Percentiles rank a stretch among this genome's conserved stretches.
phyloP scores from a whole-genome alignment of 352 stramenopile genomes.

The Globisporangium lucens region DNA sequence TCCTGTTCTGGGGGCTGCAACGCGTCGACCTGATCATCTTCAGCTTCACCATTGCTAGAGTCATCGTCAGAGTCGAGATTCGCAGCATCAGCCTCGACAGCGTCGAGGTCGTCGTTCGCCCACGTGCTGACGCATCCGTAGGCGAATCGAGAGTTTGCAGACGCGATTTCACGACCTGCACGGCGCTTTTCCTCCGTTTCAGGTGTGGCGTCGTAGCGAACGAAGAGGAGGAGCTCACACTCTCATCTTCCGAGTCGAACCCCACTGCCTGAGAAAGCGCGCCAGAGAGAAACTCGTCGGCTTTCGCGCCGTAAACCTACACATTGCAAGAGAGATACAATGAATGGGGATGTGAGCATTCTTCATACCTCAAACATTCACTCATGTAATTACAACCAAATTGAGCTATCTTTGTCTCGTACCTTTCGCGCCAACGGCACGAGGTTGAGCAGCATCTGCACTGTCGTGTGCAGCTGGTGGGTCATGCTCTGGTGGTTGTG shows the following conservation, averaged over 20 bases:
- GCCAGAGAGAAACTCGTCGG: conserved; percentile 60
- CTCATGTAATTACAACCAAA: not conserved
- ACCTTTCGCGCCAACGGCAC: conserved; percentile 61
- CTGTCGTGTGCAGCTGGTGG: conserved; percentile 64
- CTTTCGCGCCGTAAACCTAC: conserved; percentile 54
- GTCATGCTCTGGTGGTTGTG: conserved; percentile 74
- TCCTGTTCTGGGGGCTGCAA: not conserved
- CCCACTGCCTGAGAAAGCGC: conserved; percentile 48
- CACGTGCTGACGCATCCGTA: conserved; percentile 57
- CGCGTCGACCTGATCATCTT: not conserved
- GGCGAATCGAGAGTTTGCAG: conserved; percentile 54
- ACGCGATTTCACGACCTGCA: conserved; percentile 46
- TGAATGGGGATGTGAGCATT: not conserved
- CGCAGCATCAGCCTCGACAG: not conserved
- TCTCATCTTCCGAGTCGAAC: conserved; percentile 11
- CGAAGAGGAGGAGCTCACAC: not conserved
- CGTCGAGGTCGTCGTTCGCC: conserved; percentile 26
- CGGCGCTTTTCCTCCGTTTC: conserved; percentile 21
- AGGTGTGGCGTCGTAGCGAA: not conserved
- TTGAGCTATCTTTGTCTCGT: not conserved
- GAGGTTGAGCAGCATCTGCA: conserved; percentile 72
- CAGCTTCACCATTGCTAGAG: not conserved
- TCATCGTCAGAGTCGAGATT: not conserved
- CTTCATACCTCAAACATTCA: not conserved
- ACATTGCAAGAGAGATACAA: not conserved